Base-by-base conservation (phyloP, 1,139 yeast genomes). In the Pichia sp. region DNA sequence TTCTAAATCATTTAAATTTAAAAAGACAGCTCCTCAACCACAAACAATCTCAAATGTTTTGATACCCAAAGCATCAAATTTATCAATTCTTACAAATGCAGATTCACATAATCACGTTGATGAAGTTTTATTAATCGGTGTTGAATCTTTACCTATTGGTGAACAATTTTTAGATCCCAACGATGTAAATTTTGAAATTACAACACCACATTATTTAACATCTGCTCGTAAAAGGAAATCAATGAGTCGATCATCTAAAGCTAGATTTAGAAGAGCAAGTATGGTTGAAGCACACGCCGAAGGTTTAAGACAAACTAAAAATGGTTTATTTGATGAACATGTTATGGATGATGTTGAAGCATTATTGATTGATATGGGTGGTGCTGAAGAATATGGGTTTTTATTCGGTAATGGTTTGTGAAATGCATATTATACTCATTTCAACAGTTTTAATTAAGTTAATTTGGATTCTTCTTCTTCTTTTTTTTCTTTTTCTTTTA, bases 241-340 rank as follows among this genome's bases (percentile, higher is more conserved):
- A 24, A 41, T 47, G 39, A 46, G 49, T 29, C 35, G 46, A 30
- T 38, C 46, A 5, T 47, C 50, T 10, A 55, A 53, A 59, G 50
- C 52, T 16, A 57, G 47, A 46, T 29, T 52, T 36, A 66, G 87
- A 59, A 69, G 83, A 53, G 82, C 82, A 32, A 78, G 85, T 45
- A 73, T 77, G 45, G 83, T 71, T 2, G 90, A 82, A 55, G 89
- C 90, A 3, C 82, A 80, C n/a, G 74, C 78, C 7, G 90, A 82
- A 57, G 89, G 89, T 6, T 68, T 79, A 54, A 68, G 90, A 50
- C 78, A 82, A 12, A 84, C 94, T 1, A 82, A 78, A 55, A 77
- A 78, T 52, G 94, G 94, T 5, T 66, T 84, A 48, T 83, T 83
- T 61, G 80, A 82, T 59, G 90, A 83, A 59, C 77, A 76, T 50